A percentile compares a stretch with the other conserved stretches of the same genome.
phyloP scores from a whole-genome alignment of 441 rosid species.

The Corymbia calophylla region DNA sequence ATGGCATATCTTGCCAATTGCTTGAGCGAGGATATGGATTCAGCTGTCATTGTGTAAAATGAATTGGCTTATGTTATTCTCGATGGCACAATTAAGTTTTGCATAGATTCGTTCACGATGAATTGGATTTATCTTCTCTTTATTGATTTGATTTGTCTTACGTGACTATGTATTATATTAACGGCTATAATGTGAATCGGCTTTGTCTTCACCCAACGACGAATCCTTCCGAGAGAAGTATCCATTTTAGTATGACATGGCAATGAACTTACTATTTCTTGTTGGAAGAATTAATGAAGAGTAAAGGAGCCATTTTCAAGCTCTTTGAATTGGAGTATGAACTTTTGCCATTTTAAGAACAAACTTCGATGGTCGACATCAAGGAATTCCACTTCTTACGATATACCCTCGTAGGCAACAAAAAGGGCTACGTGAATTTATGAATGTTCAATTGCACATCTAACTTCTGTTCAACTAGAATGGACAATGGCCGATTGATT shows the following conservation, averaged over 20 bases:
- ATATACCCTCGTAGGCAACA: not conserved
- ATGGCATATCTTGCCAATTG: not conserved
- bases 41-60: too few relatives aligned
- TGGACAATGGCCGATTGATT: not conserved
- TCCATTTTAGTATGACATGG: not conserved
- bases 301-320: not conserved
- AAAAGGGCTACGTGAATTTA: not conserved
- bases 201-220: not conserved
- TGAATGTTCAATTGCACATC: not conserved
- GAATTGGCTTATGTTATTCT: not conserved
- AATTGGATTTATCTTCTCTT: not conserved
- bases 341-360: not conserved
- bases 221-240: not conserved
- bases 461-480: not conserved
- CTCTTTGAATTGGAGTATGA: not conserved
- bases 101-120: not conserved
- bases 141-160: not conserved
- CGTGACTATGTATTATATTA: not conserved
- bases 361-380: not conserved
- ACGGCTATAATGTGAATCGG: not conserved
- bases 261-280: not conserved
- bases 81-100: not conserved
- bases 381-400: not conserved
- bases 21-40: too few relatives aligned
- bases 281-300: not conserved